Evolutionary conservation across 106 monocot genomes (phyloP).

Genomic region (Vanilla planifolia): DNA sequence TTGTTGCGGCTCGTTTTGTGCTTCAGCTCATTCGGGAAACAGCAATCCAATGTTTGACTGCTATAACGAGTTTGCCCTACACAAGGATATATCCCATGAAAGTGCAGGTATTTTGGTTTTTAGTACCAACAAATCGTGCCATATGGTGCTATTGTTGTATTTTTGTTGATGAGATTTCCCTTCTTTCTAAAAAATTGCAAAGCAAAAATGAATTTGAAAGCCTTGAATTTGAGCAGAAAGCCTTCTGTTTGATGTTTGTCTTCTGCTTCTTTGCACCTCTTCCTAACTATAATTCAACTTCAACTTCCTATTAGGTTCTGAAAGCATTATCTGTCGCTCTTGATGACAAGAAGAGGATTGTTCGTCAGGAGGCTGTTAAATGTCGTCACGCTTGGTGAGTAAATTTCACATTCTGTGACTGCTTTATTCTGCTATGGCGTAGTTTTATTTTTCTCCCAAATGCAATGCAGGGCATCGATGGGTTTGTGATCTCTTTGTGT

Average conservation of each 20-base stretch:
- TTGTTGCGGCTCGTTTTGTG: not conserved
- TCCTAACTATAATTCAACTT: not conserved
- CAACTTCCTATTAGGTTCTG: conserved; percentile 42
- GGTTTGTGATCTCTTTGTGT: conserved; percentile 6
- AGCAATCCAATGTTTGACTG: conserved; percentile 74
- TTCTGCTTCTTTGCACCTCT: too few relatives aligned
- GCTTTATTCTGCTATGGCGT: not conserved
- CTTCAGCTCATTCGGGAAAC: conserved; percentile 85
- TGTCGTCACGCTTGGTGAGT: conserved; percentile 79
- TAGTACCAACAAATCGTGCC: not conserved
- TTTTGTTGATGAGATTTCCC: not conserved
- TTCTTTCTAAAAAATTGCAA: not conserved
- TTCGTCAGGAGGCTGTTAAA: conserved; percentile 84
- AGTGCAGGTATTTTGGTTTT: conserved; percentile 44
- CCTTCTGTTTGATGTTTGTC: too few relatives aligned
- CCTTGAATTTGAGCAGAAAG: not conserved
- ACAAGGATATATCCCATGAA: conserved; percentile 86
- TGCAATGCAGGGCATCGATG: conserved; percentile 18
- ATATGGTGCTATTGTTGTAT: not conserved
- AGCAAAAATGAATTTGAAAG: not conserved
- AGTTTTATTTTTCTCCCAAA: not conserved
- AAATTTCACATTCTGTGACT: not conserved
- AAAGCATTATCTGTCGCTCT: conserved; percentile 51
- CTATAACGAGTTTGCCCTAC: conserved; percentile 71
- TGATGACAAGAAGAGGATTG: conserved; percentile 71